A percentile compares a stretch with the other conserved stretches of the same genome.
Evolutionary conservation across 2,329 filamentous ascomycete species (phyloP).

Genomic region (Fusarium odoratissimum): DNA sequence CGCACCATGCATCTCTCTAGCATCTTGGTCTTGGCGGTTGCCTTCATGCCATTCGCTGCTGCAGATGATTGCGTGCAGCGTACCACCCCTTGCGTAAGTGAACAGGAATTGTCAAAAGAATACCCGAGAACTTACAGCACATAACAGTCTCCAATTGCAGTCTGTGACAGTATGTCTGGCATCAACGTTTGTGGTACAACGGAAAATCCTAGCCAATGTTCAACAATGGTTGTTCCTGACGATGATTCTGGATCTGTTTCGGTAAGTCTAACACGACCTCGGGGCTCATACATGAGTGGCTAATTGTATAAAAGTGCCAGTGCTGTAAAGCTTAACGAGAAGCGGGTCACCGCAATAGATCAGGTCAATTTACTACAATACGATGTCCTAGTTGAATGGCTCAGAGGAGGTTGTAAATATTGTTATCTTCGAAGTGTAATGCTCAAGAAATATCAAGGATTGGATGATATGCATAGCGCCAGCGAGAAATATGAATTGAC

Average conservation of each 20-base stretch:
- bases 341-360: too few relatives aligned
- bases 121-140: accelerated
- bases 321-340: background rate
- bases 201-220: background rate
- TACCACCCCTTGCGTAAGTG: background rate
- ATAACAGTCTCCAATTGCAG: background rate
- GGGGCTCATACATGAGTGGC: accelerated
- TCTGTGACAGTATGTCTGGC: accelerated
- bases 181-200: background rate
- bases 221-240: background rate
- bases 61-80: background rate
- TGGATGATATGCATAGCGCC: too few relatives aligned
- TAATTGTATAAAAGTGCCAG: background rate
- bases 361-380: accelerated
- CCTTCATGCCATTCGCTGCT: background rate
- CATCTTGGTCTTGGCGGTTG: background rate
- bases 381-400: accelerated
- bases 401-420: accelerated
- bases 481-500: accelerated
- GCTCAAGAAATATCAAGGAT: too few relatives aligned
- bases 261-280: accelerated
- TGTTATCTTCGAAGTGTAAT: background rate
- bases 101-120: accelerated
- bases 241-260: background rate
- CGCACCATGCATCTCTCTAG: background rate